A percentile compares a stretch with the other conserved stretches of the same genome.
Evolutionary conservation across 306 rosid species (phyloP).

Genomic region (Cucurbita ficifolia): DNA sequence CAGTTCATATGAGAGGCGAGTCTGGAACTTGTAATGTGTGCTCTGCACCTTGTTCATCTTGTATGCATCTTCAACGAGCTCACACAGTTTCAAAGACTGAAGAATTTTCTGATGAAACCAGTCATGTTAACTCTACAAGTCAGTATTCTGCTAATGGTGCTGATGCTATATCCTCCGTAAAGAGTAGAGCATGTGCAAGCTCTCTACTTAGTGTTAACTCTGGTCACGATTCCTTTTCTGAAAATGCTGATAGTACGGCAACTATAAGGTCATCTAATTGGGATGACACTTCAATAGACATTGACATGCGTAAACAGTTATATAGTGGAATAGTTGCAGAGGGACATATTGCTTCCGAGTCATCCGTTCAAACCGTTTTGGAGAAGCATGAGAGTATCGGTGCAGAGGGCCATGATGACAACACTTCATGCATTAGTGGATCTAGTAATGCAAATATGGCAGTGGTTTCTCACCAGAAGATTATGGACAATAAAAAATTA

Average conservation of each 20-base stretch:
- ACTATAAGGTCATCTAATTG: conserved; percentile 16
- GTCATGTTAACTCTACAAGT: conserved; percentile 30
- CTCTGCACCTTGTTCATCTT: conserved; percentile 70
- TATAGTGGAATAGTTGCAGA: conserved; percentile 8
- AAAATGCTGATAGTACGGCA: conserved; percentile 54
- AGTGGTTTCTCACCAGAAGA: conserved; percentile 21
- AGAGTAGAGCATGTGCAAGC: conserved; percentile 39
- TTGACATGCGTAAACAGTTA: conserved; percentile 11
- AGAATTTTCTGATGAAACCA: conserved; percentile 56
- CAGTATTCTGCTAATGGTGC: conserved; percentile 40
- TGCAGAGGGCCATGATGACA: conserved; percentile 45
- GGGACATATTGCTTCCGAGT: conserved; percentile 12
- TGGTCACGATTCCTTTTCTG: conserved; percentile 45
- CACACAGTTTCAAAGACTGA: conserved; percentile 40
- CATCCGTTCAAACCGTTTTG: conserved; percentile 5
- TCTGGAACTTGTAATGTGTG: conserved; percentile 72
- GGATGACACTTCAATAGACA: conserved; percentile 11
- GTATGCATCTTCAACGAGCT: conserved; percentile 47
- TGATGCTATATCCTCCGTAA: conserved; percentile 30
- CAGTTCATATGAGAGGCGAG: conserved; percentile 43
- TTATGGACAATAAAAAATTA: conserved; percentile 16
- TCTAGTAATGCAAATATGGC: conserved; percentile 27
- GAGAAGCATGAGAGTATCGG: conserved; percentile 23
- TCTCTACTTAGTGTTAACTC: conserved; percentile 34
- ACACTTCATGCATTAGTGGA: conserved; percentile 47